Evolutionary conservation across 2,329 filamentous ascomycete genomes (phyloP), one percentile per base, ranked within the genome.

Genomic region (Penicillium palitans): DNA sequence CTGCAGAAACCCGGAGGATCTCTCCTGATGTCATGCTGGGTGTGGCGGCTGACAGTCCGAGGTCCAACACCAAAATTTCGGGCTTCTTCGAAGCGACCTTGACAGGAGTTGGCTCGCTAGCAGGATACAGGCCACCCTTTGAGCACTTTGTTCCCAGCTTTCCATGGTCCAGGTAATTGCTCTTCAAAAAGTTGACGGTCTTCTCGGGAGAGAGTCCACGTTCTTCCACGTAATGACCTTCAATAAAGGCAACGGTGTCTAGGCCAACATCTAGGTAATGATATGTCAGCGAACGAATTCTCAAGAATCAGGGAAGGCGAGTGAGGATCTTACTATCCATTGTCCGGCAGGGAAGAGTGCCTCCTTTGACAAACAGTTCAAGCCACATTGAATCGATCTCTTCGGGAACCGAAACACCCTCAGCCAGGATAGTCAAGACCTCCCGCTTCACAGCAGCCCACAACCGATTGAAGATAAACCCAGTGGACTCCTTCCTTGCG

Each of bases 391-490:
- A 62, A 57, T 85, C 83, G 27, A 84, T 78, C 50, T 83, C 78
- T n/a, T 76, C 70, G 0, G 83, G 80, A 0, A 71, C 73, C 0
- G 77, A 76, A 0, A 84, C 80, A 0, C 76, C 82, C 50, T 84
- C 82, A 0, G 78, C 73, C 3, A 85, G 61, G 10, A 84, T 81
- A 0, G 68, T 76, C 52, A 85, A 60, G 0, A 71, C 68, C 61
- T 85, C 83, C 2, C 83, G 74, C 67, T 85, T 84, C 17, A 85
- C 74, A 0, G 83, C 83, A 0, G 83, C 83, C 82, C 83, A 85
- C 0, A 85, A 67, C 0, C 83, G 78, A 54, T 85, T 84, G 12
- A 33, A 82, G 37, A 85, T 80, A 60, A 84, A 80, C 0, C 83
- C 71, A 0, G 81, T 83, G 0, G 81, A 83, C 60, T 84, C 78